phyloP scores from a whole-genome alignment of 192 early-diverging fungal genomes.

The Umbelopsis isabellina region DNA sequence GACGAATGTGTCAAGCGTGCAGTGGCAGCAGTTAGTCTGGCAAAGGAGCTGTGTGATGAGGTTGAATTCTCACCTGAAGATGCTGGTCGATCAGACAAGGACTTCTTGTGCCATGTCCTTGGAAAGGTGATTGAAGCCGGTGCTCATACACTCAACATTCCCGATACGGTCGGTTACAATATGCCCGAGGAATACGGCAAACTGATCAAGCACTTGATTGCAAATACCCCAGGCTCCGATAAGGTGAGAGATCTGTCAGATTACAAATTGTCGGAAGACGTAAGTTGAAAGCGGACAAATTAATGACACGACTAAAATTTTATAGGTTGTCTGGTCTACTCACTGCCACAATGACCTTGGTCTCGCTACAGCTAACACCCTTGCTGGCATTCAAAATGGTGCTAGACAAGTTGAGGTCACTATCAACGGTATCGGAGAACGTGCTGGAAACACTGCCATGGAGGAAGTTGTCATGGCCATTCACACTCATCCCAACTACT shows the following conservation, averaged over 20 bases:
- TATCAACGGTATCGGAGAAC: constrained; percentile 98
- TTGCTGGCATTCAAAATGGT: constrained; percentile 88
- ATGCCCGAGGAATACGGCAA: constrained; percentile 88
- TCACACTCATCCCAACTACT: constrained; percentile 87
- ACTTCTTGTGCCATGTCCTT: constrained; percentile 85
- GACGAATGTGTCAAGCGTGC: constrained; percentile 86
- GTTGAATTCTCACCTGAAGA: constrained; percentile 97
- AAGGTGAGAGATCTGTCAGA: not conserved
- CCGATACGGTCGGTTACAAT: constrained; percentile 98
- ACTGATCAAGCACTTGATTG: constrained; percentile 81
- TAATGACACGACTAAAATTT: not conserved
- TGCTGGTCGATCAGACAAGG: constrained; percentile 87
- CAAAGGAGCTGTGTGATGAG: constrained; percentile 79
- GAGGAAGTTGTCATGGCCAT: constrained; percentile 97
- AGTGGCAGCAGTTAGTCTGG: constrained; percentile 77
- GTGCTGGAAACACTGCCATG: constrained; percentile 95
- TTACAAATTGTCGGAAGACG: not conserved
- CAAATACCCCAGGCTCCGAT: constrained; percentile 19
- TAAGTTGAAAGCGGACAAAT: not conserved
- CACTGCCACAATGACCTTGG: constrained; percentile 99
- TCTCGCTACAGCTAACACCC: constrained; percentile 94
- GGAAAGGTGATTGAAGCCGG: constrained; percentile 85
- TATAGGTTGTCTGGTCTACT: constrained; percentile 82
- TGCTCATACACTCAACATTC: constrained; percentile 94
- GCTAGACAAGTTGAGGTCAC: constrained; percentile 97